phyloP scores from a whole-genome alignment of 148 eudicot species.

The Cornus kousa region DNA sequence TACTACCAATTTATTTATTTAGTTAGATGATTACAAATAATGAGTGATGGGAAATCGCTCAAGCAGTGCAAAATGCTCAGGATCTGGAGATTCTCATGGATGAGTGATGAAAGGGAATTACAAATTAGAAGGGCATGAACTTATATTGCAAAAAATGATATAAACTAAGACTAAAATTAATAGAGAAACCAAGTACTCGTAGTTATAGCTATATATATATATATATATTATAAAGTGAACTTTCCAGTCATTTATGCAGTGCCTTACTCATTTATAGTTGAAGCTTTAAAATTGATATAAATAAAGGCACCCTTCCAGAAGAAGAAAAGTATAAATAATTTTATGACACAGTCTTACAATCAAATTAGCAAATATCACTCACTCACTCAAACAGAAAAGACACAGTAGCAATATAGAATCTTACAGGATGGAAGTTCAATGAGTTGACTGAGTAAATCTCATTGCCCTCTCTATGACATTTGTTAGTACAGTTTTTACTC shows the following conservation, averaged over 20 bases:
- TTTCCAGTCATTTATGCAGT: background rate
- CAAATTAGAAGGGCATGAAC: background rate
- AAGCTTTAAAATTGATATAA: background rate
- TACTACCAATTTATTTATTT: background rate
- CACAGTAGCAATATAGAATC: constrained; percentile 16
- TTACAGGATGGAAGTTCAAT: constrained; percentile 86
- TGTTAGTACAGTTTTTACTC: constrained; percentile 85
- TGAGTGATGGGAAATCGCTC: background rate
- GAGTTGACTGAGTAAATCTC: constrained; percentile 93
- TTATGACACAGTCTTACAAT: background rate
- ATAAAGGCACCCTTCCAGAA: background rate
- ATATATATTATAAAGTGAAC: too few species aligned
- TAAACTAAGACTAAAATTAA: background rate
- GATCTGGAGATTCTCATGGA: background rate
- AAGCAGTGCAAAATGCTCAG: background rate
- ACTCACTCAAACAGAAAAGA: background rate
- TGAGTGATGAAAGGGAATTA: background rate
- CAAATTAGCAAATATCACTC: background rate
- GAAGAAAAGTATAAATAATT: background rate
- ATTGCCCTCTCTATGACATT: constrained; percentile 89
- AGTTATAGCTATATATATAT: background rate
- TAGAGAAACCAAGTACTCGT: background rate
- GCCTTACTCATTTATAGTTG: background rate
- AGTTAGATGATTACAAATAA: background rate
- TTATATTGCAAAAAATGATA: background rate